Evolutionary conservation across 2,329 filamentous ascomycete species (phyloP).

Genomic region (Lojkania enalia): DNA sequence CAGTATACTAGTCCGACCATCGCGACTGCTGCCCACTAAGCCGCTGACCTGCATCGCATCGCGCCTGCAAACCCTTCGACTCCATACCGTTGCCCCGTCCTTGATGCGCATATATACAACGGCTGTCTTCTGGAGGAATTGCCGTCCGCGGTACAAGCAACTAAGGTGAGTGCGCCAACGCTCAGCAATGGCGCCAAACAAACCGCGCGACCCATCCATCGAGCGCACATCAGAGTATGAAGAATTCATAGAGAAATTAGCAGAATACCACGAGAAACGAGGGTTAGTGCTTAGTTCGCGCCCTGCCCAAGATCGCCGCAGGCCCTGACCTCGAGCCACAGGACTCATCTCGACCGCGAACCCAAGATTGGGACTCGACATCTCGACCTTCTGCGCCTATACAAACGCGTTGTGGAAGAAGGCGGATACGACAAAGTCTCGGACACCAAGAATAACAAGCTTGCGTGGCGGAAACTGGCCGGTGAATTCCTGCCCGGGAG

Average conservation of each 20-base stretch:
- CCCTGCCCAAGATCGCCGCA: conserved; percentile 17
- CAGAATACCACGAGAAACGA: conserved; percentile 74
- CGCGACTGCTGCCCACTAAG: no score
- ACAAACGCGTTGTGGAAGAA: conserved; percentile 72
- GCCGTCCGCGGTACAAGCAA: no score
- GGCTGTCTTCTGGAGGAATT: no score
- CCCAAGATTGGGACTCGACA: conserved; percentile 78
- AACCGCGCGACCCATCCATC: conserved; percentile 50
- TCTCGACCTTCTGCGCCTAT: conserved; percentile 77
- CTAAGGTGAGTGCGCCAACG: conserved; percentile 38
- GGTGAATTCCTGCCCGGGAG: conserved; percentile 75
- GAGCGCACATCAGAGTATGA: conserved; percentile 67
- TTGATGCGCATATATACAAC: no score
- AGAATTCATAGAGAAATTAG: conserved; percentile 74
- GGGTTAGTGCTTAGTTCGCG: conserved; percentile 54
- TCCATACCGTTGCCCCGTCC: no score
- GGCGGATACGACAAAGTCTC: conserved; percentile 84
- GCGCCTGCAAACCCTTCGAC: no score
- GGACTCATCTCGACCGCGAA: conserved; percentile 74
- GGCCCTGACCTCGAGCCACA: conserved; percentile 39
- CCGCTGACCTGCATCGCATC: no score
- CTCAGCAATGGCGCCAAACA: conserved; percentile 51
- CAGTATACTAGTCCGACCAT: no score
- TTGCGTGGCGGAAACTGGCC: conserved; percentile 81
- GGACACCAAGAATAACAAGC: conserved; percentile 70